A percentile compares a stretch with the other conserved stretches of the same genome.
These are phyloP conservation scores for Neonectria neomacrospora DNA, from an alignment of 2,329 filamentous ascomycete species.

Conservation along the genomic window DNA sequence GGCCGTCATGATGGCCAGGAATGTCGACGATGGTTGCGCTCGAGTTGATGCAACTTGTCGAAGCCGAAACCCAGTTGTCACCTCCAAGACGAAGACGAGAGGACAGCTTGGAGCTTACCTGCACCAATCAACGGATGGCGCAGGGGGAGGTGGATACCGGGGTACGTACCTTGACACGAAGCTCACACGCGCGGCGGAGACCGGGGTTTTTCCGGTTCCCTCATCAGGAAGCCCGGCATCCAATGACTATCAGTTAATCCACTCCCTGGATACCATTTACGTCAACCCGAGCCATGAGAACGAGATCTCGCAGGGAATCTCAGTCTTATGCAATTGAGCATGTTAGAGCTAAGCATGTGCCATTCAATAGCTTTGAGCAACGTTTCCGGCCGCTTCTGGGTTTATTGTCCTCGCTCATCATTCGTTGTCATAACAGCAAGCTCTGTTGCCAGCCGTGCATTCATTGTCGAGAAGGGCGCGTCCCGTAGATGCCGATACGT, in stretches of 20 bases:
- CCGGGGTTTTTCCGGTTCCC: slow-evolving; percentile 40
- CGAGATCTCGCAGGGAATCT: not conserved
- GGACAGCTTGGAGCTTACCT: slow-evolving; percentile 60
- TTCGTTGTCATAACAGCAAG: not conserved
- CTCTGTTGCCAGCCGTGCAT: not conserved
- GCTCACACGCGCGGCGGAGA: slow-evolving; percentile 13
- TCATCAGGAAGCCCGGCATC: slow-evolving; percentile 22
- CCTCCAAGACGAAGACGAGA: slow-evolving; percentile 45
- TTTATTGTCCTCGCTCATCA: not conserved
- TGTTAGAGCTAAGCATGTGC: not conserved
- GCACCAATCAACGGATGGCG: slow-evolving; percentile 26
- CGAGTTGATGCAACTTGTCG: slow-evolving; percentile 50
- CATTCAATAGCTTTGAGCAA: not conserved
- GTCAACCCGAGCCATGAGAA: slow-evolving; percentile 19
- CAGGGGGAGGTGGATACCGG: slow-evolving; percentile 32
- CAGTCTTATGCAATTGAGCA: slow-evolving; percentile 16
- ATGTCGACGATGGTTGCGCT: slow-evolving; percentile 45
- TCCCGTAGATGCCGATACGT: slow-evolving; percentile 3
- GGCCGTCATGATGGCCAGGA: slow-evolving; percentile 58
- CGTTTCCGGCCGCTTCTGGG: not conserved
- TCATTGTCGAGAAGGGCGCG: not conserved
- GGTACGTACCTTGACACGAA: slow-evolving; percentile 40
- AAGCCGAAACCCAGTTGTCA: slow-evolving; percentile 42
- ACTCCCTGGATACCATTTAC: slow-evolving; percentile 19
- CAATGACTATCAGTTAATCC: slow-evolving; percentile 36